Conservation (phyloP, 768 basidiomycete genomes). For the Termitomyces sp. region DNA sequence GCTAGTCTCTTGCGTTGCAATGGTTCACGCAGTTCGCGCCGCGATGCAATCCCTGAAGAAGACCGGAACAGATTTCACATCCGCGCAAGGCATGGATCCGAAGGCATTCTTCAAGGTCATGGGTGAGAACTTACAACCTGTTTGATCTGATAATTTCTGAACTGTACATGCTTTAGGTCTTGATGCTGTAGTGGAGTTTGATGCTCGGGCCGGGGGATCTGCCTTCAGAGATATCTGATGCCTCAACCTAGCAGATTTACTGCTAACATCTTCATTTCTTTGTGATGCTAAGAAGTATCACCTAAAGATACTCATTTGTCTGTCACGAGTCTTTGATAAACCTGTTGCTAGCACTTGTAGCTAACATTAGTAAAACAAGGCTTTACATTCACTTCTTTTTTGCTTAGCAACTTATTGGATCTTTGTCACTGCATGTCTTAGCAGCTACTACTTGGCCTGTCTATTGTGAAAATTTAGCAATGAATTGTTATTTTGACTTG, state of each 20-base stretch:
- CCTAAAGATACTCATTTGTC: too few relatives aligned
- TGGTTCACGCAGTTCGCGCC: constrained; percentile 71
- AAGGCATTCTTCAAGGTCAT: constrained; percentile 74
- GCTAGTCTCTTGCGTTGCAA: constrained; percentile 69
- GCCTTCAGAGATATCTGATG: constrained; percentile 48
- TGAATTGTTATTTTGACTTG: too few relatives aligned
- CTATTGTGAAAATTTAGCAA: too few relatives aligned
- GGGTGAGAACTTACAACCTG: constrained; percentile 34
- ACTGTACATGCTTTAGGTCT: constrained; percentile 30
- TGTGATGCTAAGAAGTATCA: too few relatives aligned
- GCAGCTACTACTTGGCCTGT: too few relatives aligned
- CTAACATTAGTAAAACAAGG: too few relatives aligned
- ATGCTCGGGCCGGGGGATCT: constrained; percentile 51
- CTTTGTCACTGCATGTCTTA: too few relatives aligned
- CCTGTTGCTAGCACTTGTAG: too few relatives aligned
- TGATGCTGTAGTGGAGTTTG: constrained; percentile 46
- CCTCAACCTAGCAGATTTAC: neutral
- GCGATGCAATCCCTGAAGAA: constrained; percentile 73
- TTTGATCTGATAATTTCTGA: neutral
- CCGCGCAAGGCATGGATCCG: constrained; percentile 65
- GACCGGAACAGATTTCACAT: constrained; percentile 66
- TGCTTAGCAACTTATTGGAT: too few relatives aligned
- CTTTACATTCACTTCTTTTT: too few relatives aligned
- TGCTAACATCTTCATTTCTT: too few relatives aligned
- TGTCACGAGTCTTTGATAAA: too few relatives aligned